Evolutionary conservation across 2,329 filamentous ascomycete genomes (phyloP), one percentile per base, ranked within the genome.

Genomic region (Exophiala sp.): DNA sequence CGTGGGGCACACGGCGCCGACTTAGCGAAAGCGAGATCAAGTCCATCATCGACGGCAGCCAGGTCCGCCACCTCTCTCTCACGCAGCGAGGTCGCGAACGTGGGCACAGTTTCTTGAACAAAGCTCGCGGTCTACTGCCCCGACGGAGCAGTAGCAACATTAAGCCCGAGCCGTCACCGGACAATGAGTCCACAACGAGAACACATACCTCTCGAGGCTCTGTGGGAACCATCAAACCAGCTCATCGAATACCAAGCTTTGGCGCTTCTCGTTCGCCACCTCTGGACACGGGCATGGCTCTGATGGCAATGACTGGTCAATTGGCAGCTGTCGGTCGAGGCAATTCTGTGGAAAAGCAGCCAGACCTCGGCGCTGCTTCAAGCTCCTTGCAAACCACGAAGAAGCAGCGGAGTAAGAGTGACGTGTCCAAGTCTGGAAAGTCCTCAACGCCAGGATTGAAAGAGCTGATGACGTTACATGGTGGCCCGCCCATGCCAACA

Each of bases 321-420:
- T 72, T 76, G 57, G 69, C 73, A 8, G 72, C 74, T 9, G 67
- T 77, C 50, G 74, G 73, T 24, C 69, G 70, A 39, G 83, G 77
- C 57, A 80, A 81, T 34, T 87, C 86, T 5, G 75, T 88, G 54
- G 81, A 81, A 62, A 75, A 77, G 7, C 71, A 78, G 9, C 69
- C 77, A 12, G 75, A 67, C 2, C 67, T 69, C 32, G 69, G 56
- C 50, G 61, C 57, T 32, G 34, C 45, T 12, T 46, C 57, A 63
- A 29, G 66, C 65, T 33, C 53, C 10, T 32, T 53, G 11, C 54
- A 55, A n/a, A 29, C 56, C 34, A 40, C 58, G 16, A 62, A 75
- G 11, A 66, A 61, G 48, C 75, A 67, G 38, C 72, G 82, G 61
- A 84, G 81, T 65, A 77, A 75, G 63, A 85, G 82, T 64, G 83